Evolutionary conservation across 2,329 filamentous ascomycete genomes (phyloP).

Genomic region (Mycosphaerella arachidis): DNA sequence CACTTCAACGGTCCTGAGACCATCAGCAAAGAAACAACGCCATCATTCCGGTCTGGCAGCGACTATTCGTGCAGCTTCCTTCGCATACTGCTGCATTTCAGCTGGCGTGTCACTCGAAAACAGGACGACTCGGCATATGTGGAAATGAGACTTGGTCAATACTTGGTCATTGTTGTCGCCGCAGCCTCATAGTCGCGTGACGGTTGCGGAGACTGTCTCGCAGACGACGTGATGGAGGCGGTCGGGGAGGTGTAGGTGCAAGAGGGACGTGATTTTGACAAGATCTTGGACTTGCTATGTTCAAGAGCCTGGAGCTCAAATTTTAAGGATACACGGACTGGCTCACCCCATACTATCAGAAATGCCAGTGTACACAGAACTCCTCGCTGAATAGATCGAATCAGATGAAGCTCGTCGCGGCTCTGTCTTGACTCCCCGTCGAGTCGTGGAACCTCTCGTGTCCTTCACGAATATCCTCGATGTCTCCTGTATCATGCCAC

Average conservation of each 20-base stretch:
- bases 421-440: not conserved
- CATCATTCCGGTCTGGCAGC: not conserved
- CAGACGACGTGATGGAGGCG: no score
- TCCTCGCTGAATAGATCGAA: not conserved
- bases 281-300: not conserved
- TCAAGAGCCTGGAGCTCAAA: not conserved
- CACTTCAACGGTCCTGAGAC: not conserved
- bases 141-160: no score
- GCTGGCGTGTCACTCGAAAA: no score
- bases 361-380: not conserved
- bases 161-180: no score
- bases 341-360: not conserved
- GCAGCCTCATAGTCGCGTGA: no score
- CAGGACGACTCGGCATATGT: no score
- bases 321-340: not conserved
- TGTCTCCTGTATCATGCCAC: not conserved
- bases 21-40: not conserved
- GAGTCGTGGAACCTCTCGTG: not conserved
- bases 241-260: no score
- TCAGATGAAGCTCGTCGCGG: not conserved
- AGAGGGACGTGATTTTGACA: not conserved
- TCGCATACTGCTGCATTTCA: no score
- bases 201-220: no score
- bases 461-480: not conserved
- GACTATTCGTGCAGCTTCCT: not conserved